Percentiles rank a stretch among this genome's conserved stretches.
Conservation (phyloP, 768 basidiomycete species). For the Kwoniella shandongensis region DNA sequence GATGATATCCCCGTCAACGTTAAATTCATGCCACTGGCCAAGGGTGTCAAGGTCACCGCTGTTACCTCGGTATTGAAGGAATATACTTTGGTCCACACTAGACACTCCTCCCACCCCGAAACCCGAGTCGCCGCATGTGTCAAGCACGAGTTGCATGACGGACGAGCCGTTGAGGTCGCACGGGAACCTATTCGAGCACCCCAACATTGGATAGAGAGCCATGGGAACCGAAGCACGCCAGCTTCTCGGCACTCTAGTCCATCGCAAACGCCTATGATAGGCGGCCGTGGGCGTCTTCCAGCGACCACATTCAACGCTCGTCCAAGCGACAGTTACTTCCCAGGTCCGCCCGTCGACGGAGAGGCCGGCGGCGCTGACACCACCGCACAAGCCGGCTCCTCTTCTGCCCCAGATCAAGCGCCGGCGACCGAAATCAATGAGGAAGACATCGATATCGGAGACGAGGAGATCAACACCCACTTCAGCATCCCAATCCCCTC, state of each 20-base stretch:
- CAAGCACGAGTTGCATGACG: constrained; percentile 69
- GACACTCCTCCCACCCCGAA: constrained; percentile 63
- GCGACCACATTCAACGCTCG: constrained; percentile 3
- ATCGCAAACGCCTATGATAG: constrained; percentile 10
- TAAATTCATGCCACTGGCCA: constrained; percentile 82
- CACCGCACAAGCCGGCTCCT: constrained; percentile 15
- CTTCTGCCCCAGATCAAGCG: constrained; percentile 10
- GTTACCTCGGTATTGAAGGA: constrained; percentile 74
- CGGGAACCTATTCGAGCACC: constrained; percentile 24
- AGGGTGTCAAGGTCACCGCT: constrained; percentile 72
- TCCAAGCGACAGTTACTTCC: constrained; percentile 19
- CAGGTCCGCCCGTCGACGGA: constrained; percentile 3
- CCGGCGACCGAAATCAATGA: constrained; percentile 9
- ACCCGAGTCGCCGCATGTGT: constrained; percentile 63
- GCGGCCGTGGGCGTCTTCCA: constrained; percentile 1
- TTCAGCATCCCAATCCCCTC: constrained; percentile 65
- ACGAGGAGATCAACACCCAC: constrained; percentile 59
- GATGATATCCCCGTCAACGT: constrained; percentile 76
- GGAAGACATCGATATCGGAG: constrained; percentile 32
- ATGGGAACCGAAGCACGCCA: neutral
- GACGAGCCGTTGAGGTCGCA: constrained; percentile 49
- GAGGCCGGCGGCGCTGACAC: constrained; percentile 3
- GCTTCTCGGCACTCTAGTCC: constrained; percentile 16
- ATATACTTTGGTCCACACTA: constrained; percentile 63
- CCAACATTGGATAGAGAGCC: constrained; percentile 8